Percentiles rank a stretch among this genome's conserved stretches.
Evolutionary conservation across 1,284 basidiomycete genomes (phyloP).

Genomic region (Omphalotus olearius): DNA sequence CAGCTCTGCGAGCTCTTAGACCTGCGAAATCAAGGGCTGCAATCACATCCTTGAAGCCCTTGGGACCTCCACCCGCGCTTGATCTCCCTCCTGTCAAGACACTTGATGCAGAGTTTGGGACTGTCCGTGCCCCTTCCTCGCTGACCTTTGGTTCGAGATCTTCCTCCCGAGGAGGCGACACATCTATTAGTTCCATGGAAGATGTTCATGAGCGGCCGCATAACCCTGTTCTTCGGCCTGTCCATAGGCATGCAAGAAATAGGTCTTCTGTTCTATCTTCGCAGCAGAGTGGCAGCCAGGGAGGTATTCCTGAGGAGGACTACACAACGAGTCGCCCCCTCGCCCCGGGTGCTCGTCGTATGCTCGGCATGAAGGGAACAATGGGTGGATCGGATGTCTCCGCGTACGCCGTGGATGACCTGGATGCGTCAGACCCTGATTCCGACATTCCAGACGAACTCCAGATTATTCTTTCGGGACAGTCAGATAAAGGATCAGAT

Average conservation of each 20-base stretch:
- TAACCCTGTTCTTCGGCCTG: constrained; percentile 38
- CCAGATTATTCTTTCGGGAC: constrained; percentile 53
- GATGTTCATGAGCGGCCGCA: constrained; percentile 26
- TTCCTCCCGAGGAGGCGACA: constrained; percentile 27
- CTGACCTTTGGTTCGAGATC: constrained; percentile 48
- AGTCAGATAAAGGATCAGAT: constrained; percentile 34
- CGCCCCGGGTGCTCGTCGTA: constrained; percentile 44
- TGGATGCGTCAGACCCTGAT: constrained; percentile 57
- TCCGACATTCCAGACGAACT: constrained; percentile 76
- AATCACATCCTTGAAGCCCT: constrained; percentile 17
- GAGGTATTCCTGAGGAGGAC: constrained; percentile 21
- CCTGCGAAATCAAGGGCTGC: constrained; percentile 37
- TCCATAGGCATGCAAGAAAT: constrained; percentile 29
- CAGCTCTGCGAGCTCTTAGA: constrained; percentile 55
- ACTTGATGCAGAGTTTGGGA: constrained; percentile 13
- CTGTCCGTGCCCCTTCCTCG: constrained; percentile 33
- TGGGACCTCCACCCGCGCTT: constrained; percentile 19
- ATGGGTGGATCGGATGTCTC: constrained; percentile 54
- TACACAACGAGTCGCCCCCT: constrained; percentile 31
- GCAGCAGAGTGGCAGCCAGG: constrained; percentile 18
- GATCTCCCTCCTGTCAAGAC: constrained; percentile 8
- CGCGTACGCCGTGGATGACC: constrained; percentile 34
- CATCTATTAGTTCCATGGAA: constrained; percentile 22
- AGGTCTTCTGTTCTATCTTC: constrained; percentile 29
- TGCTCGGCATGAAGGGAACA: constrained; percentile 59